phyloP scores from a whole-genome alignment of 202 grass and related monocot genomes.

The Schoenoplectus tabernaemontani region DNA sequence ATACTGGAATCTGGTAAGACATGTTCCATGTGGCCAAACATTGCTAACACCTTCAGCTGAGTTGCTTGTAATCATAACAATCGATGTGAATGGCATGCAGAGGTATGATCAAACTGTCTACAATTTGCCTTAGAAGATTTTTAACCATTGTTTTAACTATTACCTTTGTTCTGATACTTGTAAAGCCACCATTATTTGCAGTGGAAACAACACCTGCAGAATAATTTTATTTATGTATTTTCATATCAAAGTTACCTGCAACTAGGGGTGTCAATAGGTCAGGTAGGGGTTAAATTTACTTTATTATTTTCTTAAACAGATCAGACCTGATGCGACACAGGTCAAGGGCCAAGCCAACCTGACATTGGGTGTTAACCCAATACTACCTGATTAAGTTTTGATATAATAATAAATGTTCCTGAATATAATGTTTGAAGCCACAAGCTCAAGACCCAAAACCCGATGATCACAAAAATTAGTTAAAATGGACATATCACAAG shows the following conservation, averaged over 20 bases:
- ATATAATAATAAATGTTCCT: neutral
- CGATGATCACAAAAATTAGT: neutral
- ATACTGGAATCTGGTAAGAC: neutral
- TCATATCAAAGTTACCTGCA: constrained; percentile 15
- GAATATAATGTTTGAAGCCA: neutral
- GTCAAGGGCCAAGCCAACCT: too few species aligned
- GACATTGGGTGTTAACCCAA: too few species aligned
- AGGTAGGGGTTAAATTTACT: neutral
- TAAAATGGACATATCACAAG: too few species aligned
- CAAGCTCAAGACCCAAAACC: neutral
- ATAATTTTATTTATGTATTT: neutral
- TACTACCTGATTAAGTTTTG: neutral
- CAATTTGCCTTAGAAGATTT: neutral
- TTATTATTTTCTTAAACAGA: neutral
- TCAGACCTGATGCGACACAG: neutral
- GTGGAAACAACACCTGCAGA: constrained; percentile 70
- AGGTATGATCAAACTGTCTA: neutral
- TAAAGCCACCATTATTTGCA: constrained; percentile 97
- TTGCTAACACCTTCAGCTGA: neutral
- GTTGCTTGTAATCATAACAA: neutral
- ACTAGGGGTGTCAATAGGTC: neutral
- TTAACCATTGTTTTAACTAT: constrained; percentile 17
- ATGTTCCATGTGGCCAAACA: neutral
- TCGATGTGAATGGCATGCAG: neutral
- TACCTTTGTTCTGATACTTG: constrained; percentile 99